These are phyloP conservation scores for Podaxis sp. DNA, from an alignment of 768 basidiomycete species.

Conservation along the genomic window DNA sequence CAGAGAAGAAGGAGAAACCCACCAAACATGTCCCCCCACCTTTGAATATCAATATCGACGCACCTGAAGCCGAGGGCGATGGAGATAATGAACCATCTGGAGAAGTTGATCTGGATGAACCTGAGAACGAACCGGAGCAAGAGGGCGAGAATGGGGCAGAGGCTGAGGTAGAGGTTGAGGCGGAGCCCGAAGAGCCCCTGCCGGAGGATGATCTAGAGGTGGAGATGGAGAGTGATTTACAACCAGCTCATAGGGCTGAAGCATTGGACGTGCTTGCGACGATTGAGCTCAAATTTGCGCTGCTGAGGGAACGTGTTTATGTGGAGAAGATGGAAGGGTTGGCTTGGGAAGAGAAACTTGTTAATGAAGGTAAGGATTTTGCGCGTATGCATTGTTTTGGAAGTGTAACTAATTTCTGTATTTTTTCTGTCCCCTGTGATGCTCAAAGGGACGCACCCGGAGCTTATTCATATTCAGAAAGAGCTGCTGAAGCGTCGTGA, in stretches of 20 bases:
- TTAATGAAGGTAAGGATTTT: slow-evolving; percentile 60
- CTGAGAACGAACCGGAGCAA: slow-evolving; percentile 32
- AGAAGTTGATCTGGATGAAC: slow-evolving; percentile 22
- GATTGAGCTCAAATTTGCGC: slow-evolving; percentile 92
- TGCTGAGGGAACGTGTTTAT: slow-evolving; percentile 83
- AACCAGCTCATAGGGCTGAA: slow-evolving; percentile 81
- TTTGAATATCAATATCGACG: slow-evolving; percentile 29
- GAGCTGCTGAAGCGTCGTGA: slow-evolving; percentile 79
- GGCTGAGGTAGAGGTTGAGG: slow-evolving; percentile 30
- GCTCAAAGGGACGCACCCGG: slow-evolving; percentile 76
- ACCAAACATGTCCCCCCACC: slow-evolving; percentile 18
- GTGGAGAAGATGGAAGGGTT: slow-evolving; percentile 93
- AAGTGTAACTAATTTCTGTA: not conserved
- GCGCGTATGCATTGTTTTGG: slow-evolving; percentile 24
- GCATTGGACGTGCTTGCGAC: slow-evolving; percentile 84
- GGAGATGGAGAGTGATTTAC: slow-evolving; percentile 52
- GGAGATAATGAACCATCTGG: slow-evolving; percentile 18
- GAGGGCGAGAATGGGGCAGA: slow-evolving; percentile 38
- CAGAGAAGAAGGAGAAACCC: slow-evolving; percentile 11
- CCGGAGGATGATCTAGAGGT: slow-evolving; percentile 32
- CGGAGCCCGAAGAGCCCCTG: slow-evolving; percentile 25
- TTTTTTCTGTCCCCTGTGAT: not conserved
- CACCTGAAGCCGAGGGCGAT: slow-evolving; percentile 23
- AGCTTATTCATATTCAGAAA: slow-evolving; percentile 76
- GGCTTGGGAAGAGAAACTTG: slow-evolving; percentile 83